phyloP scores from a whole-genome alignment of 2,329 filamentous ascomycete species.

The Alternaria arborescens region DNA sequence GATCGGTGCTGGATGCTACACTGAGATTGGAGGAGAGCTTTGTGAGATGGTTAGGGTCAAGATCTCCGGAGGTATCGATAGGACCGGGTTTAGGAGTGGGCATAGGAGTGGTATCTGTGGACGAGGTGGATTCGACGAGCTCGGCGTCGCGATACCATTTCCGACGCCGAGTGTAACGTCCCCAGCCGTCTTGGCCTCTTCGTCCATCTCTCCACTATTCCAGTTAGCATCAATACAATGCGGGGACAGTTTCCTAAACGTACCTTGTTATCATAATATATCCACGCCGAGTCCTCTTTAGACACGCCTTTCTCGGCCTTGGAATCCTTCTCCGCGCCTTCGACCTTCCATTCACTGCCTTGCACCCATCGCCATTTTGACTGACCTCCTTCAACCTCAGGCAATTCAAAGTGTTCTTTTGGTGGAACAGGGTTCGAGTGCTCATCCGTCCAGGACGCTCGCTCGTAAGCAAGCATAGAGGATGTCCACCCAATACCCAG shows the following conservation, averaged over 20 bases:
- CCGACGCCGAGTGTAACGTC: conserved; percentile 86
- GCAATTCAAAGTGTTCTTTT: conserved; percentile 75
- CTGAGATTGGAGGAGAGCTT: conserved; percentile 38
- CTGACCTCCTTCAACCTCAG: conserved; percentile 70
- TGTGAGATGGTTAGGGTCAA: conserved; percentile 32
- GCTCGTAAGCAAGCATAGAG: conserved; percentile 88
- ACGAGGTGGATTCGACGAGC: conserved; percentile 75
- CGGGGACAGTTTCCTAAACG: not conserved
- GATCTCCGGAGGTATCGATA: conserved; percentile 35
- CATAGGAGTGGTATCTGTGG: conserved; percentile 56
- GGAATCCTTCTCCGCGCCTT: conserved; percentile 65
- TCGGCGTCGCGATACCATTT: conserved; percentile 99
- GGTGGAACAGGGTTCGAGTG: conserved; percentile 82
- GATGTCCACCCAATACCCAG: conserved; percentile 94
- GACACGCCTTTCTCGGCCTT: conserved; percentile 49
- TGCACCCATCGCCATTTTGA: conserved; percentile 82
- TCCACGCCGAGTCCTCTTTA: conserved; percentile 77
- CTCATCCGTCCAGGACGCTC: conserved; percentile 93
- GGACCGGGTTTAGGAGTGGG: conserved; percentile 51
- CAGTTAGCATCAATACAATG: conserved; percentile 21
- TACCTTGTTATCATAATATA: conserved; percentile 98
- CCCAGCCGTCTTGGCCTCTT: conserved; percentile 88
- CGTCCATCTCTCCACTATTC: conserved; percentile 86
- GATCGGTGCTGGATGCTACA: conserved; percentile 33
- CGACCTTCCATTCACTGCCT: conserved; percentile 86